A percentile compares a stretch with the other conserved stretches of the same genome.
Evolutionary conservation across 2,329 filamentous ascomycete species (phyloP).

Genomic region (Teratosphaeriaceae sp.): DNA sequence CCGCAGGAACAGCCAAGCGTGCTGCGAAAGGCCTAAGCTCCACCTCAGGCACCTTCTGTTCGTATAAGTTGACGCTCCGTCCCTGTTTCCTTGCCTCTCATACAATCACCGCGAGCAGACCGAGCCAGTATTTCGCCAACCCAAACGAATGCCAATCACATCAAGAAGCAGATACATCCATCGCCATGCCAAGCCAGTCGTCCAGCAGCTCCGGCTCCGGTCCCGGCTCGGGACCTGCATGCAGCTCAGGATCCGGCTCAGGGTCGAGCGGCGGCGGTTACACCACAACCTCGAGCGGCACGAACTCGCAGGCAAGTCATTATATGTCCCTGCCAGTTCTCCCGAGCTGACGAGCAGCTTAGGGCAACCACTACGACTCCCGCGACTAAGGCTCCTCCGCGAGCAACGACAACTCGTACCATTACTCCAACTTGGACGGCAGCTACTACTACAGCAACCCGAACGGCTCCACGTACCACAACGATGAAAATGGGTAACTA

Average conservation of each 20-base stretch:
- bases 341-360: conserved; percentile 3
- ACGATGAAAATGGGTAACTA: conserved; percentile 39
- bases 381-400: conserved; percentile 56
- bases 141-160: neutral
- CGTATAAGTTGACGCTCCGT: too few relatives aligned
- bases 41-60: too few relatives aligned
- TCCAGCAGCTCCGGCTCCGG: neutral
- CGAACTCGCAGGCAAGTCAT: conserved; percentile 53
- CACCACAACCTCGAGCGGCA: conserved; percentile 43
- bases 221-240: neutral
- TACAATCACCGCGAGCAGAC: too few relatives aligned
- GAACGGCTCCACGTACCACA: conserved; percentile 63
- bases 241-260: too few relatives aligned
- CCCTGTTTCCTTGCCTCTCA: too few relatives aligned
- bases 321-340: neutral
- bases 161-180: neutral
- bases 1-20: too few relatives aligned
- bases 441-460: conserved; percentile 68
- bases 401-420: conserved; percentile 54
- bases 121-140: too few relatives aligned
- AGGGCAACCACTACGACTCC: conserved; percentile 64
- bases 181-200: neutral
- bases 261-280: conserved; percentile 24
- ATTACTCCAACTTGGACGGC: conserved; percentile 58
- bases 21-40: too few relatives aligned